Evolutionary conservation across 805 yeast species (phyloP), one percentile per base, ranked within the genome.

Genomic region (Blastobotrys peoriensis): DNA sequence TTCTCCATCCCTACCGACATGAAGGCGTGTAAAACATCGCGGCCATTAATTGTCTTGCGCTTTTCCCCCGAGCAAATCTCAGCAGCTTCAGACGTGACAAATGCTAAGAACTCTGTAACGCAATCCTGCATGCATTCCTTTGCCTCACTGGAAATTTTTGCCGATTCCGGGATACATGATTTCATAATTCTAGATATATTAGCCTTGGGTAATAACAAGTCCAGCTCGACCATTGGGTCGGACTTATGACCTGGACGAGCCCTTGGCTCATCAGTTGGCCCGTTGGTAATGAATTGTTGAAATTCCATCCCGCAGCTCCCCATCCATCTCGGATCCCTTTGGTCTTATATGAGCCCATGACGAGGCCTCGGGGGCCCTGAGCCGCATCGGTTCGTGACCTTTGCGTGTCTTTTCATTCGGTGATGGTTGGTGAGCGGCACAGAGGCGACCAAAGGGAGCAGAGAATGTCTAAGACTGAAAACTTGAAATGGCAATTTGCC

Each of bases 81-180:
- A 40, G 82, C 73, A 15, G 73, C 74, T 61, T 80, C 85, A 30
- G 81, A 74, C 2, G 86, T 81, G 44, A 80, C 74, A 61, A 80
- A 80, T 8, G 83, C 76, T 25, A 80, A 81, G 59, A 79, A 80
- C 59, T 80, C 84, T 38, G 76, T 67, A 3, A 79, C 86, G 57
- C 83, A 80, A 55, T 81, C 85, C 60, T 81, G 86, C 66, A 81
- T 78, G 53, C 86, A 78, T 54, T 81, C 89, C 56, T 83, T 82
- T 35, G 89, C 84, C 55, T 83, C 93, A 56, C 82, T 83, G 15
- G 87, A 79, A 1, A 83, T 79, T 55, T 83, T 83, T 8, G 89
- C 91, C 25, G 80, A 78, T 10, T 71, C 65, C 2, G 93, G 91
- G 23, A 83, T 65, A 1, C 89, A 81, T 45, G 66, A 70, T 56